Percentiles rank a stretch among this genome's conserved stretches.
phyloP scores from a whole-genome alignment of 768 basidiomycete genomes.

The Steccherinum ochraceum region DNA sequence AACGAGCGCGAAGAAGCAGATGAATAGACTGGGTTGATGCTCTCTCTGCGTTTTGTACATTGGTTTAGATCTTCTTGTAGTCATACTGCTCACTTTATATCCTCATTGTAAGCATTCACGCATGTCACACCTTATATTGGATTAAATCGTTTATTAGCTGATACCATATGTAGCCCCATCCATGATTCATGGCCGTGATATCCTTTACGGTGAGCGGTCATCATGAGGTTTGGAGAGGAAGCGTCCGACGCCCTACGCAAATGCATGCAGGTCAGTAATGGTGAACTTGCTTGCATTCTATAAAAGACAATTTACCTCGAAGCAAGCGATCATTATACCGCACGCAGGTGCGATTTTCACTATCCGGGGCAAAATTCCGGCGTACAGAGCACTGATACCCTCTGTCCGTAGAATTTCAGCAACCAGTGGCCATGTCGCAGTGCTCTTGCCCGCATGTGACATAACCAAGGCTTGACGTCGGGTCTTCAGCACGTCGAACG shows the following conservation, averaged over 20 bases:
- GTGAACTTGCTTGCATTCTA: background rate
- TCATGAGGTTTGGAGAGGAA: conserved; percentile 32
- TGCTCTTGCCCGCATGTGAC: conserved; percentile 35
- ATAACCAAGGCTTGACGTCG: conserved; percentile 81
- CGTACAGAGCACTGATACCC: conserved; percentile 71
- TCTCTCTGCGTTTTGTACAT: no score
- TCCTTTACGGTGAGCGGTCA: background rate
- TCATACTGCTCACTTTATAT: background rate
- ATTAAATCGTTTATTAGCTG: background rate
- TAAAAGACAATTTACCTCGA: conserved; percentile 61
- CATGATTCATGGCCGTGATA: background rate
- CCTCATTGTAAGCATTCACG: background rate
- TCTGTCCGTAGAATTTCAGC: conserved; percentile 71
- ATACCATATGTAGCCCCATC: background rate
- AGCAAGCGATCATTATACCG: conserved; percentile 97
- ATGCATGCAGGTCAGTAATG: conserved; percentile 13
- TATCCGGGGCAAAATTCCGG: conserved; percentile 81
- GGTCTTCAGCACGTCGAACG: conserved; percentile 96
- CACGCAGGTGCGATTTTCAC: conserved; percentile 97
- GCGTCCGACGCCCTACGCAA: conserved; percentile 57
- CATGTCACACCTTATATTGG: no score
- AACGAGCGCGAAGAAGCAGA: conserved; percentile 69
- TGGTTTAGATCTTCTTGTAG: no score
- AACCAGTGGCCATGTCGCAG: conserved; percentile 59
- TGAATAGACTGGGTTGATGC: conserved; percentile 66